Evolutionary conservation across 306 rosid species (phyloP).

Genomic region (Citrullus amarus): DNA sequence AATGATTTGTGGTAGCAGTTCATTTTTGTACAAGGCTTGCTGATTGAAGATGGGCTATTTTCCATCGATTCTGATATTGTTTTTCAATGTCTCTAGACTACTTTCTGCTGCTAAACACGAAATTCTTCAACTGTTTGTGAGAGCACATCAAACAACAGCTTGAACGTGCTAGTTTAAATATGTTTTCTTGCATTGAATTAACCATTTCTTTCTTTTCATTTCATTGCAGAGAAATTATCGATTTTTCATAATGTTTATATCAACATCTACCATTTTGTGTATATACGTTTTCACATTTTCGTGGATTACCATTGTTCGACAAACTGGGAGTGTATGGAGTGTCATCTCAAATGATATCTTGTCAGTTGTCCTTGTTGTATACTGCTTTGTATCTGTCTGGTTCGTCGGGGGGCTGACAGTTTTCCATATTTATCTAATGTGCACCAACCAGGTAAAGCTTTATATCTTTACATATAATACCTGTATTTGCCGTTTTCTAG

Average conservation of each 20-base stretch:
- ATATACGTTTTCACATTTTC: slow-evolving; percentile 69
- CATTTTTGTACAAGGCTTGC: background rate
- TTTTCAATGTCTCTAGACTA: background rate
- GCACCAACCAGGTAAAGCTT: slow-evolving; percentile 67
- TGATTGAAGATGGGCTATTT: background rate
- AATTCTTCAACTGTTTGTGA: background rate
- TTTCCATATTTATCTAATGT: slow-evolving; percentile 74
- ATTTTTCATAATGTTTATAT: slow-evolving; percentile 64
- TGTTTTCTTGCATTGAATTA: slow-evolving; percentile 7
- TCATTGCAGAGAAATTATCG: slow-evolving; percentile 80
- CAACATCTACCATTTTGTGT: slow-evolving; percentile 63
- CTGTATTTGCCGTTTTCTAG: background rate
- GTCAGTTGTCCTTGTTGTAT: slow-evolving; percentile 60
- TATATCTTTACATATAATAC: background rate
- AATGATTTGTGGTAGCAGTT: background rate
- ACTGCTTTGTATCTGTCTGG: slow-evolving; percentile 82
- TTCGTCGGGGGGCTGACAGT: slow-evolving; percentile 89
- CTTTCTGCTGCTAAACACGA: background rate
- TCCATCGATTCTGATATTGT: background rate
- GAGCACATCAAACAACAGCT: background rate
- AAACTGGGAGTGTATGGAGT: slow-evolving; percentile 26
- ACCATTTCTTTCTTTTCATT: slow-evolving; percentile 7
- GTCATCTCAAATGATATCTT: slow-evolving; percentile 37
- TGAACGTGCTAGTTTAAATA: background rate
- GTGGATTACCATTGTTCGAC: slow-evolving; percentile 54